Evolutionary conservation across 2,329 filamentous ascomycete genomes (phyloP), one percentile per base, ranked within the genome.

Genomic region (Botrytis hyacinthi): DNA sequence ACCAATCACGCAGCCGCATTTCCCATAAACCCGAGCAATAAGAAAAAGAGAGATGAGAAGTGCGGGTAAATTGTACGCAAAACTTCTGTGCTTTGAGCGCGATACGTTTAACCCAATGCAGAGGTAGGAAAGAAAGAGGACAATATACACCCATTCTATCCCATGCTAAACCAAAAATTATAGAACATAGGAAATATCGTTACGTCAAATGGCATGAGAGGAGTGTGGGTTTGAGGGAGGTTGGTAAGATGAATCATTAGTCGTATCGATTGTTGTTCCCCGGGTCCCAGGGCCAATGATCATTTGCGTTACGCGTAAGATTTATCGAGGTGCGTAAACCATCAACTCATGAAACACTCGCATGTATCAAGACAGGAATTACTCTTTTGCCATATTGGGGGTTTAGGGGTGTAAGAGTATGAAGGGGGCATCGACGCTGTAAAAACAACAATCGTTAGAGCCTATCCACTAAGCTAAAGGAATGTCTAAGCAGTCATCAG

Each of bases 381-480:
- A 72, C 5, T 29, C 18, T 68, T 35, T 68, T 40, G 20, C 40
- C 48, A 22, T 48, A 59, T 57, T 67, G 48, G n/a, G 16, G 14
- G 7, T 48, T n/a, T 20, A 67, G 16, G 6, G 70, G 37, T 12
- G 61, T 46, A 37, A 67, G 44, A n/a, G 68, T 16, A 62, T 70
- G 54, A 46, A 70, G 68, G 20, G 68, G 54, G n/a, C 54, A 70
- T 37, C 42, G 68, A n/a, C 29, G 54, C 68, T 70, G 44, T 46
- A 16, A 42, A 57, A 18, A 69, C 10, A 37, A 59, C n/a, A 35
- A 69, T 42, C 37, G 12, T 69, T 48, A 69, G 48, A 42, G 7
- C n/a, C 10, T 26, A 12, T 57, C 8, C 37, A 7, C 32, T 42
- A 14, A 42, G 37, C n/a, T 32, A 22, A 40, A 29, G n/a, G 18